Evolutionary conservation across 331 rosid genomes (phyloP), one percentile per base, ranked within the genome.

Genomic region (Arachis monticola): DNA sequence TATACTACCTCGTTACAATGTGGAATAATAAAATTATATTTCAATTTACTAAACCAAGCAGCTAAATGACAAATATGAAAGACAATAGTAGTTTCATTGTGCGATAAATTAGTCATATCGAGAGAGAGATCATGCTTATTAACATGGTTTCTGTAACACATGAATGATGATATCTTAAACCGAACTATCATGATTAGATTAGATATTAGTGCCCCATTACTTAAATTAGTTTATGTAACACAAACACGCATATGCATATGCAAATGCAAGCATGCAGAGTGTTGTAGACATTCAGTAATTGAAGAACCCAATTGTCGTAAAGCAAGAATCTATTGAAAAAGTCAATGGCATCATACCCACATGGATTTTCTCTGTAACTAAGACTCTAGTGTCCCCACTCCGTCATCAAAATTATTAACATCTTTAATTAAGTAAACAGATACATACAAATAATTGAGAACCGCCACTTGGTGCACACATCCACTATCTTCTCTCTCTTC

Each of bases 361-460:
- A 17, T 67, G 69, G 69, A 46, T 67, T 76, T 76, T 75, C 10
- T 66, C 42, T 76, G 67, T 22, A 45, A 9, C 6, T 38, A 30
- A 27, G 13, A 59, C 32, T 48, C 41, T 30, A 67, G 4, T 38
- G 41, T 38, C 74, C 67, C 64, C 48, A 45, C 48, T 2, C 48
- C 48, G 9, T 38, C 8, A 45, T 45, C 48, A 45, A 45, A 1
- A 45, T 45, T 45, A 45, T 8, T 8, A 45, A 6, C 48, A 6
- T 8, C 8, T 6, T 45, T 45, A 45, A 45, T 45, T 7, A 8
- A 38, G 0, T 38, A 4, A 38, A 38, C 41, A 7, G 48, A 45
- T 45, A 66, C 5, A 56, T 7, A 42, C 5, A 31, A 69, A 75
- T 75, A 75, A 74, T 71, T 63, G 72, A 77, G 40, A 61, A 69